Percentiles rank a stretch among this genome's conserved stretches.
These are phyloP conservation scores for Wickerhamomyces strasburgensis DNA, from an alignment of 805 yeast genomes.

Conservation along the genomic window DNA sequence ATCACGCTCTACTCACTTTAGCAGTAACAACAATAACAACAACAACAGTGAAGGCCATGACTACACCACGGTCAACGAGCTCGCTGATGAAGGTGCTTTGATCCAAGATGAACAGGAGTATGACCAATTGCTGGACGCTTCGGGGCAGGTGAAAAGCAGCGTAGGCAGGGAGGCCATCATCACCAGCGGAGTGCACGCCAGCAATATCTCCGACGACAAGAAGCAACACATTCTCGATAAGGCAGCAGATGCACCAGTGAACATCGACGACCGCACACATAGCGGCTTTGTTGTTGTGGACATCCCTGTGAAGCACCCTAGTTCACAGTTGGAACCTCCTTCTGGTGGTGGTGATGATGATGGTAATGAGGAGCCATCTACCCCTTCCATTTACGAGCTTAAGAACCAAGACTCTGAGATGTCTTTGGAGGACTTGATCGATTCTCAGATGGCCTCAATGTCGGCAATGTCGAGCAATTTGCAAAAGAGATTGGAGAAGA, in stretches of 20 bases:
- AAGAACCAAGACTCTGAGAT: slow-evolving; percentile 16
- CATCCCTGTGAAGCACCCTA: slow-evolving; percentile 12
- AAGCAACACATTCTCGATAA: slow-evolving; percentile 5
- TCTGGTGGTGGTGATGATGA: slow-evolving; percentile 1
- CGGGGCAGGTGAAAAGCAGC: slow-evolving; percentile 42
- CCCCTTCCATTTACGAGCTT: slow-evolving; percentile 18
- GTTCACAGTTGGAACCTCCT: slow-evolving; percentile 7
- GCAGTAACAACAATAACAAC: too few relatives aligned
- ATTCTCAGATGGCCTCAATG: slow-evolving; percentile 27
- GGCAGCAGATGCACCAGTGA: slow-evolving; percentile 4
- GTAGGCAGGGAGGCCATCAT: slow-evolving; percentile 14
- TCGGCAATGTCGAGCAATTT: slow-evolving; percentile 19
- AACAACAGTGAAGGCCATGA: slow-evolving; percentile 9
- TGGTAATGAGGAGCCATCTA: too few relatives aligned
- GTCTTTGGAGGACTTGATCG: slow-evolving; percentile 26
- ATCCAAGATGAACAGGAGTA: slow-evolving; percentile 52
- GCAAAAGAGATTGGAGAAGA: slow-evolving; percentile 15
- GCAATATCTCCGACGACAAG: slow-evolving; percentile 4
- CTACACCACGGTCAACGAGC: slow-evolving; percentile 30
- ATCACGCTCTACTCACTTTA: slow-evolving; percentile 10
- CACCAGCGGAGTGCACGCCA: slow-evolving; percentile 10
- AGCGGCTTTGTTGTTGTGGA: slow-evolving; percentile 24
- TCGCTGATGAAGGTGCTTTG: slow-evolving; percentile 45
- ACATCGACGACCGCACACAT: slow-evolving; percentile 15
- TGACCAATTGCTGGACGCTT: slow-evolving; percentile 45